Conservation (phyloP, 2,329 filamentous ascomycete genomes). For the Metarhizium brunneum region DNA sequence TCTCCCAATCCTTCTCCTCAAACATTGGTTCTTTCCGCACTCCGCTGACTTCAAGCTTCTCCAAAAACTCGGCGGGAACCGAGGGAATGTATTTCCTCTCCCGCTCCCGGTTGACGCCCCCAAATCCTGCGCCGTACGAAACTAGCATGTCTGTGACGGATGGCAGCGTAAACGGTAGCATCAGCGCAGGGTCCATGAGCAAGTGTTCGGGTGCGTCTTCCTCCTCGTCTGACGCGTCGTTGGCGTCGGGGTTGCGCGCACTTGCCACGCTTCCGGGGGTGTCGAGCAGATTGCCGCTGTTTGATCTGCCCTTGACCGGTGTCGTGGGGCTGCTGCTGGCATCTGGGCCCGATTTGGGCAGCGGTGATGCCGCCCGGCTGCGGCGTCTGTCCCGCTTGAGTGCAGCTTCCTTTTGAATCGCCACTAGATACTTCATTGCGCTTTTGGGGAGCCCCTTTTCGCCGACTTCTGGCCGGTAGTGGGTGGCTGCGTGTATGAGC, state of each 20-base stretch:
- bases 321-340: slow-evolving; percentile 29
- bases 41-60: slow-evolving; percentile 64
- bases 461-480: slow-evolving; percentile 90
- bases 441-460: slow-evolving; percentile 87
- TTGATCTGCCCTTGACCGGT: slow-evolving; percentile 29
- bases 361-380: slow-evolving; percentile 36
- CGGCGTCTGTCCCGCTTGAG: slow-evolving; percentile 45
- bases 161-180: slow-evolving; percentile 90
- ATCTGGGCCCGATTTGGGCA: slow-evolving; percentile 22
- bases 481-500: slow-evolving; percentile 81
- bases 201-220: slow-evolving; percentile 65
- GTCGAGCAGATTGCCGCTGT: slow-evolving; percentile 31
- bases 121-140: slow-evolving; percentile 89
- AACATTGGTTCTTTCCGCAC: slow-evolving; percentile 47
- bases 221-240: slow-evolving; percentile 37
- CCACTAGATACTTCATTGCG: slow-evolving; percentile 75
- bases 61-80: slow-evolving; percentile 85
- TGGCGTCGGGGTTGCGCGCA: slow-evolving; percentile 25
- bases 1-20: slow-evolving; percentile 57
- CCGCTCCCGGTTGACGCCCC: slow-evolving; percentile 81
- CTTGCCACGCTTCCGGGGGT: slow-evolving; percentile 31
- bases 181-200: slow-evolving; percentile 79
- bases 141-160: slow-evolving; percentile 97
- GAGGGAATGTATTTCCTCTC: slow-evolving; percentile 95
- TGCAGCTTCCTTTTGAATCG: slow-evolving; percentile 66